Conservation (phyloP, 2,329 filamentous ascomycete species). For the Cercospora sesami region DNA sequence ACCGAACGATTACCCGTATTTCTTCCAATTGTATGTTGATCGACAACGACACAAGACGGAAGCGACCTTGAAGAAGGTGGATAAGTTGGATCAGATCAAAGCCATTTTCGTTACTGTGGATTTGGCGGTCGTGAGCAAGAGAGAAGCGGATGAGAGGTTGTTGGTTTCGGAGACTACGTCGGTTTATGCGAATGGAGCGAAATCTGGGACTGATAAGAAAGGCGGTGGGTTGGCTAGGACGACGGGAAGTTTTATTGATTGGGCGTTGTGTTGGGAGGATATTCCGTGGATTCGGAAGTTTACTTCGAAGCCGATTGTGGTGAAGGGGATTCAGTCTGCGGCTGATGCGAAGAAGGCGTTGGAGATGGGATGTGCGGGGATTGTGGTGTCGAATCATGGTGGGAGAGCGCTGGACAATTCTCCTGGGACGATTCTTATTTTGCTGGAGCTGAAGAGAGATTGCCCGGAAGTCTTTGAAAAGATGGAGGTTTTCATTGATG, state of each 20-base stretch:
- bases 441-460: constrained; percentile 63
- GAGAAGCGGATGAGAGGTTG: constrained; percentile 51
- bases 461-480: constrained; percentile 61
- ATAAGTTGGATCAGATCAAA: constrained; percentile 48
- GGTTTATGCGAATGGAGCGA: constrained; percentile 62
- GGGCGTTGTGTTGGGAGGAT: constrained; percentile 54
- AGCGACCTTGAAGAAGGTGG: constrained; percentile 51
- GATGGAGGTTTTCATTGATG: constrained; percentile 65
- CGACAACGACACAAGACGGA: constrained; percentile 56
- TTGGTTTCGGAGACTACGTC: constrained; percentile 55
- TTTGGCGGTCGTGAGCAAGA: constrained; percentile 58
- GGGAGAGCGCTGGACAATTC: constrained; percentile 52
- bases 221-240: constrained; percentile 57
- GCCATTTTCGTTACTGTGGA: constrained; percentile 63
- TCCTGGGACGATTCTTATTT: constrained; percentile 57
- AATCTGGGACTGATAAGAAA: constrained; percentile 53
- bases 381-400: constrained; percentile 55
- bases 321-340: constrained; percentile 47
- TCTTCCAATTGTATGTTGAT: constrained; percentile 65
- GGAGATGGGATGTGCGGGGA: constrained; percentile 47
- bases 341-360: constrained; percentile 47
- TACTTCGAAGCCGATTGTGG: constrained; percentile 51
- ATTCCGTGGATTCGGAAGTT: constrained; percentile 45
- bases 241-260: constrained; percentile 59
- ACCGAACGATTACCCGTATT: constrained; percentile 41